Evolutionary conservation across 2,329 filamentous ascomycete species (phyloP), one percentile per base, ranked within the genome.

Genomic region (Dactylonectria estremocensis): DNA sequence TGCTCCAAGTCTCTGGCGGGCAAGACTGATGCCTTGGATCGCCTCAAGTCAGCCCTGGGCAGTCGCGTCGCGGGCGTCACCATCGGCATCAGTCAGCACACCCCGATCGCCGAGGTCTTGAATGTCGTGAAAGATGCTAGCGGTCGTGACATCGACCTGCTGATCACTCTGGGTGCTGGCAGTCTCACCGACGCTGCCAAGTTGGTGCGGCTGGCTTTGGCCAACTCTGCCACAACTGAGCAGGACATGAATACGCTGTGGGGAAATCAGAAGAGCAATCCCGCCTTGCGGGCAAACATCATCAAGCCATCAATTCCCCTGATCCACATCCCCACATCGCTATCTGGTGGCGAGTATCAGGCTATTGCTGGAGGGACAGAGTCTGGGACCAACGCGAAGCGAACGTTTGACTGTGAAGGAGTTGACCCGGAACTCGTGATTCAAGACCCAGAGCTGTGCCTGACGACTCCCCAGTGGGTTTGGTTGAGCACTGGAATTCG

Each of bases 401-500:
- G 72, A 16, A 65, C 69, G 0, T 81, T 81, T 64, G 66, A 67
- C 4, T 67, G 75, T 10, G 80, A 83, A 0, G 74, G 78, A 5
- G 80, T 81, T 33, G 83, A 85, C 0, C 83, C 88, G 0, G 76
- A 83, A 5, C 81, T 91, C 3, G 81, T 90, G 5, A 86, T 91
- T 43, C 83, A 90, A 2, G 88, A 90, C 64, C 86, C 89, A 2
- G 78, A 81, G 14, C 79, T 91, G 1, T 83, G 82, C 16, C 75
- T 80, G 2, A 85, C 84, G 0, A 90, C 88, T 0, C 89, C 88
- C 0, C 78, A 80, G 1, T 78, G 79, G 20, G 80, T 89, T 20
- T 91, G 88, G 89, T 78, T 90, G 1, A 86, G 85, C 49, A 89
- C 87, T 0, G 89, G 89, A 0, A 81, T 90, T 8, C 81, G 88